phyloP scores from a whole-genome alignment of 345 rosid species.

The Lepidium aucheri region DNA sequence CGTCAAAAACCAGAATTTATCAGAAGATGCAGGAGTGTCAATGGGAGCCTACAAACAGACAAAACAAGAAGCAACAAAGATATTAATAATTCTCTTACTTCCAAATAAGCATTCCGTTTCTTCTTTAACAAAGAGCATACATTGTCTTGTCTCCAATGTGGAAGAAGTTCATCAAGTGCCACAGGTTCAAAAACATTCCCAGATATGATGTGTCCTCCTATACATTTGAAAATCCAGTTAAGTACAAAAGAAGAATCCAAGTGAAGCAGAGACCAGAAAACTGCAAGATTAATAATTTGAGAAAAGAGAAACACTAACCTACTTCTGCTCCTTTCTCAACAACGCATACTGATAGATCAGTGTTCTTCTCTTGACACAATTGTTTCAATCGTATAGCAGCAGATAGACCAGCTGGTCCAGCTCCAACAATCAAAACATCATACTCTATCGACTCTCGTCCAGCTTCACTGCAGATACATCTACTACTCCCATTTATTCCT shows the following conservation, averaged over 20 bases:
- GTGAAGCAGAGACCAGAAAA: neutral
- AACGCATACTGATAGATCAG: slow-evolving; percentile 82
- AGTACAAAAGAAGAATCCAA: neutral
- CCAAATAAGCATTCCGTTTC: neutral
- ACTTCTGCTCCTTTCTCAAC: slow-evolving; percentile 97
- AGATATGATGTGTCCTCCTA: slow-evolving; percentile 86
- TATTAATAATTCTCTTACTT: neutral
- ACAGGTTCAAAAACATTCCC: slow-evolving; percentile 90
- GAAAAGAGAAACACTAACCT: slow-evolving; percentile 32
- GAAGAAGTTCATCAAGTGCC: slow-evolving; percentile 82
- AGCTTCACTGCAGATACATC: slow-evolving; percentile 43
- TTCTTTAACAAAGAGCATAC: neutral
- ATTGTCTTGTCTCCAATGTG: slow-evolving; percentile 74
- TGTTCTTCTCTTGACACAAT: slow-evolving; percentile 56
- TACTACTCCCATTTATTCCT: neutral
- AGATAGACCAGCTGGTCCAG: slow-evolving; percentile 97
- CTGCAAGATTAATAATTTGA: too few species aligned
- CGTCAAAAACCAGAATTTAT: slow-evolving; percentile 82
- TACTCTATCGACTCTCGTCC: slow-evolving; percentile 69
- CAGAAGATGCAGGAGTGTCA: slow-evolving; percentile 69
- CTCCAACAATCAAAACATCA: slow-evolving; percentile 88
- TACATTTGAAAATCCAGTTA: neutral
- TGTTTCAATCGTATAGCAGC: slow-evolving; percentile 90
- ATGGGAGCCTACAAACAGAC: slow-evolving; percentile 60
- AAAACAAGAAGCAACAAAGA: neutral